phyloP scores from a whole-genome alignment of 139 green algal species.

The Astrephomene gubernaculifera region DNA sequence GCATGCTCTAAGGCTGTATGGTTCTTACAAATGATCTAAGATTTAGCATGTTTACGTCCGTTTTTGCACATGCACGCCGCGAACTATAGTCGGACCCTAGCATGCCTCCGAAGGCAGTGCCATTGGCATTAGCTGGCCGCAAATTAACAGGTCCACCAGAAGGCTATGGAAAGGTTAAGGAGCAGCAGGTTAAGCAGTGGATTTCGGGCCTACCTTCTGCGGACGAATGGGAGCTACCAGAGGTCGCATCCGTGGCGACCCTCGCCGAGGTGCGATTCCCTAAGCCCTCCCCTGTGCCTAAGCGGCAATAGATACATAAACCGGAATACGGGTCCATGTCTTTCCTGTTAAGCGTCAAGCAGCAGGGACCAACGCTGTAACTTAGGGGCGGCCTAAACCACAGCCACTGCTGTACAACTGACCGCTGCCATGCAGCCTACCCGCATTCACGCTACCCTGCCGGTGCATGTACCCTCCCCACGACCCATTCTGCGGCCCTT shows the following conservation, averaged over 20 bases:
- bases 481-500: background rate
- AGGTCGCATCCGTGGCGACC: conserved; percentile 42
- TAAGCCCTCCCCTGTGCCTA: background rate
- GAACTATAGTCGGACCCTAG: too few species aligned
- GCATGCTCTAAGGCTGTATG: background rate
- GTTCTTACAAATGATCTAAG: background rate
- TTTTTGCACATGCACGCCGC: too few species aligned
- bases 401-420: background rate
- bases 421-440: background rate
- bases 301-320: background rate
- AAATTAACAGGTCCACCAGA: conserved; percentile 58
- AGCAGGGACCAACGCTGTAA: too few species aligned
- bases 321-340: background rate
- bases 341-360: too few species aligned
- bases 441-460: background rate
- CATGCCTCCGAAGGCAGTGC: conserved; percentile 54
- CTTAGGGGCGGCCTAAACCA: too few species aligned
- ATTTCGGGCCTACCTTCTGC: background rate
- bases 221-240: background rate
- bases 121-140: conserved; percentile 48
- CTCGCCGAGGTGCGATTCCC: conserved; percentile 36
- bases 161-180: conserved; percentile 57
- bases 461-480: background rate
- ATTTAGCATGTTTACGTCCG: background rate
- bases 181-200: conserved; percentile 58